Evolutionary conservation across 2,329 filamentous ascomycete genomes (phyloP).

Genomic region (Curvularia sp.): DNA sequence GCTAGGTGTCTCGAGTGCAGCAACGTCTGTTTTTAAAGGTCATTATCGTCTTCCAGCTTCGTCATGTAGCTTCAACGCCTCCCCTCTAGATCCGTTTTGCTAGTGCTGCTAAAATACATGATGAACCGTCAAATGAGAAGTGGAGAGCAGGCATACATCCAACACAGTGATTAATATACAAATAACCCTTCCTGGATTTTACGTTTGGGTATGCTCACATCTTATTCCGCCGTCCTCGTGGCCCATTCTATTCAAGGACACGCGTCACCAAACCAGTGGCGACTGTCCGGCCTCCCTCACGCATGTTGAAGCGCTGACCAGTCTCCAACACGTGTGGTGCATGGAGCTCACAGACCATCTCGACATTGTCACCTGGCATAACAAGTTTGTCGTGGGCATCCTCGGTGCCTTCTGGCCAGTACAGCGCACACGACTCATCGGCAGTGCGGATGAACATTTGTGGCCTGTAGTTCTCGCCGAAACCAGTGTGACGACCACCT

Average conservation of each 20-base stretch:
- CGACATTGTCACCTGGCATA: slow-evolving; percentile 98
- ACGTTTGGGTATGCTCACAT: slow-evolving; percentile 17
- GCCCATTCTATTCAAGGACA: slow-evolving; percentile 42
- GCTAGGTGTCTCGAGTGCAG: background rate
- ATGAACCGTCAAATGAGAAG: slow-evolving; percentile 32
- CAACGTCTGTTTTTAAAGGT: slow-evolving; percentile 8
- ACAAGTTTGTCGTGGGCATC: slow-evolving; percentile 78
- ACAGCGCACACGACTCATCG: slow-evolving; percentile 75
- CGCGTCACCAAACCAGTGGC: slow-evolving; percentile 52
- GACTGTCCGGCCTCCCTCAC: slow-evolving; percentile 81
- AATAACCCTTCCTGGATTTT: slow-evolving; percentile 21
- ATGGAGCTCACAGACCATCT: slow-evolving; percentile 90
- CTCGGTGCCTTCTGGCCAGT: slow-evolving; percentile 84
- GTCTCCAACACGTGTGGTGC: slow-evolving; percentile 86
- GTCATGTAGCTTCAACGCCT: slow-evolving; percentile 29
- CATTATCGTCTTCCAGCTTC: slow-evolving; percentile 31
- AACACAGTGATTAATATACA: slow-evolving; percentile 35
- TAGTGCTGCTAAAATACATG: slow-evolving; percentile 38
- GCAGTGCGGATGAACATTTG: slow-evolving; percentile 96
- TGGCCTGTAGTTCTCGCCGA: slow-evolving; percentile 94
- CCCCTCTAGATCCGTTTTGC: slow-evolving; percentile 32
- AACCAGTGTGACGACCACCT: slow-evolving; percentile 95
- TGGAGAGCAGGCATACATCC: slow-evolving; percentile 34
- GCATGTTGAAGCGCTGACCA: slow-evolving; percentile 96
- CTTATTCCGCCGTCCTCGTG: background rate